Conservation (phyloP, 768 basidiomycete species). For the Fistulinella prunicolor region DNA sequence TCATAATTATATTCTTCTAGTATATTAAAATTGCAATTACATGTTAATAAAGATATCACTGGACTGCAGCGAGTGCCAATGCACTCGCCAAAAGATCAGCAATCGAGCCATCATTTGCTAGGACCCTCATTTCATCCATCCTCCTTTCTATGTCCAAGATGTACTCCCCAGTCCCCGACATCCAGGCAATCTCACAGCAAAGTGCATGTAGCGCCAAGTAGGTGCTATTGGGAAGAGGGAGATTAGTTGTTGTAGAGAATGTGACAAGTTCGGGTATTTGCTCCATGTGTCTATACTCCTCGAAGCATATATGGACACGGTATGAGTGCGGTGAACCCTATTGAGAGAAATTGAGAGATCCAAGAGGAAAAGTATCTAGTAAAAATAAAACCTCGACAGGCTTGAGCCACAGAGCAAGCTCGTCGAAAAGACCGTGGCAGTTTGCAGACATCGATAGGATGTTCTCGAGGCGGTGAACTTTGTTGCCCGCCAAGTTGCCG, state of each 20-base stretch:
- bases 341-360: not conserved
- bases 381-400: not conserved
- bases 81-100: not conserved
- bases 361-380: too few relatives aligned
- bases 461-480: not conserved
- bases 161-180: constrained; percentile 3
- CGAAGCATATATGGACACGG: not conserved
- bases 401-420: constrained; percentile 3
- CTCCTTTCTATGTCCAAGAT: constrained; percentile 3
- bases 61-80: not conserved
- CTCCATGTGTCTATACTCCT: too few relatives aligned
- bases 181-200: constrained; percentile 8
- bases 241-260: not conserved
- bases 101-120: not conserved
- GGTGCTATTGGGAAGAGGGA: not conserved
- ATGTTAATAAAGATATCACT: too few relatives aligned
- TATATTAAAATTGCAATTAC: too few relatives aligned
- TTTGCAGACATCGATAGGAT: not conserved
- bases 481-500: not conserved
- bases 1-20: too few relatives aligned
- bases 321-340: not conserved
- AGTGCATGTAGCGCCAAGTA: constrained; percentile 4
- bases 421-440: not conserved
- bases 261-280: not conserved
- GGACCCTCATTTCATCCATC: not conserved